These are phyloP conservation scores for Cynara cardunculus DNA, from an alignment of 129 eudicot species.

Conservation along the genomic window DNA sequence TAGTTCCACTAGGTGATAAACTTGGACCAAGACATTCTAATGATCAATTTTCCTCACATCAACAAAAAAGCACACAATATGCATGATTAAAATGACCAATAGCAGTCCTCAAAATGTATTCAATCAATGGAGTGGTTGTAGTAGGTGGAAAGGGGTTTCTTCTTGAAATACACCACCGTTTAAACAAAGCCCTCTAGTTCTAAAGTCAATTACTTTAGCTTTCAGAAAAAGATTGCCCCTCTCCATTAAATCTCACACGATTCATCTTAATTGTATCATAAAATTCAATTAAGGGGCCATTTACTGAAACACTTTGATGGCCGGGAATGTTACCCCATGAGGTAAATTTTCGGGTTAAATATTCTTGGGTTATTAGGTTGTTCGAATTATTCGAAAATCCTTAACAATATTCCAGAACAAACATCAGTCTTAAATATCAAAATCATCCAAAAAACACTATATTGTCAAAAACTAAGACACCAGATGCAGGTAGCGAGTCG, in stretches of 20 bases:
- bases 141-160: slow-evolving; percentile 12
- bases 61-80: slow-evolving; percentile 7
- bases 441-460: too few species aligned
- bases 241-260: neutral
- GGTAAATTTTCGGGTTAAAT: too few species aligned
- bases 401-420: too few species aligned
- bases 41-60: neutral
- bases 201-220: neutral
- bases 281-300: neutral
- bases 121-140: neutral
- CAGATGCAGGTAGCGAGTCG: too few species aligned
- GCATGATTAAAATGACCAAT: slow-evolving; percentile 18
- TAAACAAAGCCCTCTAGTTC: neutral
- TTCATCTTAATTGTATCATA: neutral
- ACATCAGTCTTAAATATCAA: too few species aligned
- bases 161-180: slow-evolving; percentile 4
- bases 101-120: slow-evolving; percentile 6
- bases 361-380: too few species aligned
- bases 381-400: too few species aligned
- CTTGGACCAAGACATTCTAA: slow-evolving; percentile 17
- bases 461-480: too few species aligned
- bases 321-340: too few species aligned
- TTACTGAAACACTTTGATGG: too few species aligned
- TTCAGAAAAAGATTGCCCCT: neutral
- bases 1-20: slow-evolving; percentile 23